Percentiles rank a stretch among this genome's conserved stretches.
Evolutionary conservation across 495 filamentous ascomycete species (phyloP).

Genomic region (Cryomyces antarcticus): DNA sequence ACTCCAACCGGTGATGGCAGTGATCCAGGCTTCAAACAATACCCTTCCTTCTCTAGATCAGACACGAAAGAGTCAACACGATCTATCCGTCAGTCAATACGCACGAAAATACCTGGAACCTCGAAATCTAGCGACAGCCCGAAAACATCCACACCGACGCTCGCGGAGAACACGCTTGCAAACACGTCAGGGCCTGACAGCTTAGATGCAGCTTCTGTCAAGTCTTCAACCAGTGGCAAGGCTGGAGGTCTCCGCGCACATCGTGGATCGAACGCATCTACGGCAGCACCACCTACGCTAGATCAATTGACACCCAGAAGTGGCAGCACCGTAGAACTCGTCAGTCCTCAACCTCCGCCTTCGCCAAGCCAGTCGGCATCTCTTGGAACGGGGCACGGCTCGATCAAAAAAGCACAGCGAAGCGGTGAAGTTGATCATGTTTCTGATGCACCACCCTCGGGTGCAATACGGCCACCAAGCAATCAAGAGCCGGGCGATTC

Average conservation of each 20-base stretch:
- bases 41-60: slow-evolving; percentile 79
- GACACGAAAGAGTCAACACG: slow-evolving; percentile 89
- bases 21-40: slow-evolving; percentile 29
- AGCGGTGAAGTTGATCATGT: slow-evolving; percentile 87
- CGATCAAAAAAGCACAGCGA: slow-evolving; percentile 60
- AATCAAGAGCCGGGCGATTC: slow-evolving; percentile 44
- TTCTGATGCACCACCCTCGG: slow-evolving; percentile 72
- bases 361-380: slow-evolving; percentile 72
- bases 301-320: slow-evolving; percentile 14
- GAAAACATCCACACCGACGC: slow-evolving; percentile 42
- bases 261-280: slow-evolving; percentile 18
- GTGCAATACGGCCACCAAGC: slow-evolving; percentile 24
- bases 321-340: slow-evolving; percentile 21
- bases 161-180: slow-evolving; percentile 31
- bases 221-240: slow-evolving; percentile 37
- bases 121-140: slow-evolving; percentile 57
- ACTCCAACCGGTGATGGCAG: slow-evolving; percentile 25
- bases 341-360: slow-evolving; percentile 56
- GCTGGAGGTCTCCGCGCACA: slow-evolving; percentile 24
- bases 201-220: slow-evolving; percentile 55
- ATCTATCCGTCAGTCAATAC: slow-evolving; percentile 54
- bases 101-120: slow-evolving; percentile 54
- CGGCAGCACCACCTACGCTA: slow-evolving; percentile 6
- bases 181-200: slow-evolving; percentile 31
- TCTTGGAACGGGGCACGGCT: slow-evolving; percentile 52